A percentile compares a stretch with the other conserved stretches of the same genome.
phyloP scores from a whole-genome alignment of 768 basidiomycete genomes.

The Tylopilus balloui region DNA sequence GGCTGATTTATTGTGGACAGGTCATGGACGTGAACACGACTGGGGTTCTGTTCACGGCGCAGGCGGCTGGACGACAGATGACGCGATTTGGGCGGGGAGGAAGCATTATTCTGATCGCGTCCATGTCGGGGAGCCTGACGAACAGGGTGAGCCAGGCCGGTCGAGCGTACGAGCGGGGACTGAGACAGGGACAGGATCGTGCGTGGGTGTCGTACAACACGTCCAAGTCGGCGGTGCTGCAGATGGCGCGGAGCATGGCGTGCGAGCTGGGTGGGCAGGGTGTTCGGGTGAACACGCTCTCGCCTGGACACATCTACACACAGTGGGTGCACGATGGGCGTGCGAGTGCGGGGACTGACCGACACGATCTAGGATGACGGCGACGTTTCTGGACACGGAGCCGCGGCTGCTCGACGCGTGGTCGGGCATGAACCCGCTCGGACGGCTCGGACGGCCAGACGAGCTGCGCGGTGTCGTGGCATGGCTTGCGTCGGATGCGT shows the following conservation, averaged over 20 bases:
- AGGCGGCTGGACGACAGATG: constrained; percentile 60
- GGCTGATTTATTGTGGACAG: constrained; percentile 29
- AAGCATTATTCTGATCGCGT: constrained; percentile 56
- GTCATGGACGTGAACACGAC: constrained; percentile 64
- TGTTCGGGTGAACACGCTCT: constrained; percentile 73
- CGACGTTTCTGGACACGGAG: constrained; percentile 60
- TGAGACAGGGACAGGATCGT: constrained; percentile 46
- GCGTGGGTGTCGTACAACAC: constrained; percentile 75
- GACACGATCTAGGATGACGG: constrained; percentile 67
- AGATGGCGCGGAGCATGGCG: constrained; percentile 80
- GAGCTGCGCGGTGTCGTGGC: constrained; percentile 67
- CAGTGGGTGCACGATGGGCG: constrained; percentile 39
- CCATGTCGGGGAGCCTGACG: constrained; percentile 64
- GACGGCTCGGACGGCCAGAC: constrained; percentile 65
- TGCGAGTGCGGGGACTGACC: neutral
- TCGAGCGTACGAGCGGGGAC: neutral
- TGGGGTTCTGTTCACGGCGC: constrained; percentile 57
- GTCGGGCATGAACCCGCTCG: constrained; percentile 66
- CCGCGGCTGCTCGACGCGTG: constrained; percentile 62
- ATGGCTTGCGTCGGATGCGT: constrained; percentile 74
- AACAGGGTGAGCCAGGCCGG: constrained; percentile 47
- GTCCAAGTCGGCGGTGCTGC: constrained; percentile 73
- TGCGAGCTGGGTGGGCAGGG: constrained; percentile 64
- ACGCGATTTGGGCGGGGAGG: constrained; percentile 42
- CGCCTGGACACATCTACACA: constrained; percentile 75